Evolutionary conservation across 805 yeast genomes (phyloP).

Genomic region (Lipomyces sp.): DNA sequence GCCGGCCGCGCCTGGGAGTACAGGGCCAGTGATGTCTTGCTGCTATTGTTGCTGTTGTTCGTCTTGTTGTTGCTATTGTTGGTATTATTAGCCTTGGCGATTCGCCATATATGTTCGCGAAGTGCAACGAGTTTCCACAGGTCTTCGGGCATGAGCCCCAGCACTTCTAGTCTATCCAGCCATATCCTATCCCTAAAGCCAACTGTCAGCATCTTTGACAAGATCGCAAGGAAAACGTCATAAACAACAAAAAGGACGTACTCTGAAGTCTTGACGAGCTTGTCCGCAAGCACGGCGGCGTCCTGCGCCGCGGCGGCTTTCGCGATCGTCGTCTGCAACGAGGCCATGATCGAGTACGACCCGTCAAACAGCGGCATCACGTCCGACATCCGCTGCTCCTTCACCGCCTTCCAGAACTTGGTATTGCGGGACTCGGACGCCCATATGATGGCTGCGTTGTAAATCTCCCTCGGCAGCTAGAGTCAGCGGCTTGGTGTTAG

Average conservation of each 20-base stretch:
- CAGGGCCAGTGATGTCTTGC: not conserved
- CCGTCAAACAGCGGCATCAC: conserved; percentile 25
- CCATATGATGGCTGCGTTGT: conserved; percentile 67
- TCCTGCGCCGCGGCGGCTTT: conserved; percentile 12
- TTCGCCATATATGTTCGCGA: conserved; percentile 62
- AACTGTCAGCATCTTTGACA: not conserved
- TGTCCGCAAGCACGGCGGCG: conserved; percentile 16
- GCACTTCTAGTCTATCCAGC: conserved; percentile 63
- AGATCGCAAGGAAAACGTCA: not conserved
- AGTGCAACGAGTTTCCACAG: conserved; percentile 78
- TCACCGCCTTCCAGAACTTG: conserved; percentile 67
- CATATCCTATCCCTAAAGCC: conserved; percentile 58
- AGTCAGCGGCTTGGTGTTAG: not conserved
- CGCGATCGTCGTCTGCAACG: conserved; percentile 19
- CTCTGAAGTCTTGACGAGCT: conserved; percentile 20
- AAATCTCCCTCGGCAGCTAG: conserved; percentile 56
- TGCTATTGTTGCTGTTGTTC: conserved; percentile 2
- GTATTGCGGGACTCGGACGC: conserved; percentile 61
- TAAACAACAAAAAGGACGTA: conserved; percentile 3
- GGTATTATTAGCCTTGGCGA: conserved; percentile 39
- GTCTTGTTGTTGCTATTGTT: conserved; percentile 6
- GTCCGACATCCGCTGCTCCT: conserved; percentile 27
- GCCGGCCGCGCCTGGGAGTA: too few species aligned
- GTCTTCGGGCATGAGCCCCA: conserved; percentile 72
- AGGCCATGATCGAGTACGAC: conserved; percentile 23